Base-by-base conservation (phyloP, 176 grass and related monocot genomes). In the Neostapfia colusana region DNA sequence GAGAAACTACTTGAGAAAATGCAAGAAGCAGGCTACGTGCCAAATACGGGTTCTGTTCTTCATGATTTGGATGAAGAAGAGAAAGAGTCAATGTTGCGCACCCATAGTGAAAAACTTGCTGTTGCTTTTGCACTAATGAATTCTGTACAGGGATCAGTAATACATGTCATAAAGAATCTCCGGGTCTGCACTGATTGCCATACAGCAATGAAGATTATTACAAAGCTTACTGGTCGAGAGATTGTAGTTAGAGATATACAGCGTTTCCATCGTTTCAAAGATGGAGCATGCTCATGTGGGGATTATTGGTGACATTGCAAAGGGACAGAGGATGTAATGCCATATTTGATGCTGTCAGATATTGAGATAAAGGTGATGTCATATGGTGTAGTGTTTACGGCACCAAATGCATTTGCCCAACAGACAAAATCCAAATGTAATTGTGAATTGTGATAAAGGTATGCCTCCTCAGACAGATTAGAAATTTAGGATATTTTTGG, bases 41-140 rank as follows among this genome's bases (percentile, higher is more conserved):
- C 93, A 86, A 92, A 97, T 78, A 93, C 93, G 3, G 53, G 88
- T 44, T 90, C 90, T 23, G 88, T 91, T 85, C 70, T 78, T 74
- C 93, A 97, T 80, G 90, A 97, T 77, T 80, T 97, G 25, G 88
- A 97, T 84, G 88, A 90, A 85, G 93, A 97, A 85, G 93, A 97
- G 74, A 97, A 93, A 77, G 86, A 82, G 44, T 87, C 90, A 50
- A 76, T 86, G 11, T 67, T 97, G 64, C 81, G 83, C 78, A 73
- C 89, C 79, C 93, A 97, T 66, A 93, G 93, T 57, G 93, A 97
- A 85, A 97, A 97, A 72, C 83, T 97, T 64, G 93, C 90, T 41
- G 81, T 97, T 84, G 83, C 90, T 74, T 97, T 97, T 97, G 88
- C 93, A 20, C 74, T 97, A 61, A 88, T 93, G 68, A 93, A 90